Percentiles rank a stretch among this genome's conserved stretches.
phyloP scores from a whole-genome alignment of 1,284 basidiomycete species.

The Ganoderma multipileum region DNA sequence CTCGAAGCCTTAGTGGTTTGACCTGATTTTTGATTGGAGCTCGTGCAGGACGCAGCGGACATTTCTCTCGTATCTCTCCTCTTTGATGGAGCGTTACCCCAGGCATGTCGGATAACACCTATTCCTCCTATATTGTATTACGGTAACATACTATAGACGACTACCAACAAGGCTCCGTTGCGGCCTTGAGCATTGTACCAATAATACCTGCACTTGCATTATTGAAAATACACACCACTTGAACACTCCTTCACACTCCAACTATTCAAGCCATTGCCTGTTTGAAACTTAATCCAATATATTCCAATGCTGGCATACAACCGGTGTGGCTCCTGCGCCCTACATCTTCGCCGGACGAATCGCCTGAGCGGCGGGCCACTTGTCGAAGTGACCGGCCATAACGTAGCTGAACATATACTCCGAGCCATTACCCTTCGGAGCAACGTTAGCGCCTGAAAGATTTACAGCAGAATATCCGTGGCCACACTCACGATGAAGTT shows the following conservation, averaged over 20 bases:
- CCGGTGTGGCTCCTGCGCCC: background rate
- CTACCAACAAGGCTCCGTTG: constrained; percentile 19
- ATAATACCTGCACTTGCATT: constrained; percentile 25
- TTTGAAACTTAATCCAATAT: too few relatives aligned
- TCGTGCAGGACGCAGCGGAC: constrained; percentile 30
- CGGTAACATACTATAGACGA: constrained; percentile 25
- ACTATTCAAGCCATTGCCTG: background rate
- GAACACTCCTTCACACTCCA: background rate
- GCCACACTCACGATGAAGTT: constrained; percentile 26
- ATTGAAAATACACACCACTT: constrained; percentile 21
- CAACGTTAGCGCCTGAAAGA: background rate
- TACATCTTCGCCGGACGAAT: constrained; percentile 26
- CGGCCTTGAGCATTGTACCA: constrained; percentile 27
- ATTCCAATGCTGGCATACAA: background rate
- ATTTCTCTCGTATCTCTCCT: background rate
- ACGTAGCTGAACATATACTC: constrained; percentile 20
- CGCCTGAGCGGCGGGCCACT: constrained; percentile 28
- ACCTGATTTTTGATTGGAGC: constrained; percentile 5
- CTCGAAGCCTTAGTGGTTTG: constrained; percentile 17
- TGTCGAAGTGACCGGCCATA: constrained; percentile 28
- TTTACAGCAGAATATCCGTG: background rate
- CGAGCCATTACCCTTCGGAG: constrained; percentile 27
- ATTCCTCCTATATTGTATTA: constrained; percentile 15
- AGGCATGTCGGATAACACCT: background rate
- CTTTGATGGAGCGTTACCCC: background rate